Percentiles rank a stretch among this genome's conserved stretches.
These are phyloP conservation scores for Eucalyptus sideroxylon DNA, from an alignment of 345 rosid genomes.

Conservation along the genomic window DNA sequence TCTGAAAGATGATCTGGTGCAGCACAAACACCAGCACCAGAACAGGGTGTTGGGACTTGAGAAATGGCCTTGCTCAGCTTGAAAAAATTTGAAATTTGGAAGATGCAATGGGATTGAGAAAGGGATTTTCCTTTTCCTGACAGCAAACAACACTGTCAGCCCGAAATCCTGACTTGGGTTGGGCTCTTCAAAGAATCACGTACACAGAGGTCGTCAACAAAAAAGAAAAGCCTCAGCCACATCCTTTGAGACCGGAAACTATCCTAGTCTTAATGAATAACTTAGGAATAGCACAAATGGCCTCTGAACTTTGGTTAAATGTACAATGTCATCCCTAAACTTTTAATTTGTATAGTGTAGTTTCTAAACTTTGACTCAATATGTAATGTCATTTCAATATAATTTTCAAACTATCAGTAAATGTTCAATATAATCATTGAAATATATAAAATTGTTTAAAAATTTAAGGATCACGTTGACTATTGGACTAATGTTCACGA, in stretches of 20 bases:
- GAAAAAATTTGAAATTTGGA: not conserved
- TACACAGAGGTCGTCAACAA: not conserved
- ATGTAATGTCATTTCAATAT: not conserved
- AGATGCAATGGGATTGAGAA: not conserved
- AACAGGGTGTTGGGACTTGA: not conserved
- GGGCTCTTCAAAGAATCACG: not conserved
- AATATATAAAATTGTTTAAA: not conserved
- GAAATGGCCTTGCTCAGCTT: not conserved
- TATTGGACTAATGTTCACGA: fast-evolving
- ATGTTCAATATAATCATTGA: not conserved
- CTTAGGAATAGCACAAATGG: too few species aligned
- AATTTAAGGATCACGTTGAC: fast-evolving
- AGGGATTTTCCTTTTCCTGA: not conserved
- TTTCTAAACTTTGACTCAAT: too few species aligned
- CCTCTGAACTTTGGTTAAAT: too few species aligned
- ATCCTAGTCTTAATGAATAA: not conserved
- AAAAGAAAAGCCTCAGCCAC: not conserved
- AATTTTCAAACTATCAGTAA: fast-evolving
- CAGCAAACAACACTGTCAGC: not conserved
- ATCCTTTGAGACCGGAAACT: not conserved
- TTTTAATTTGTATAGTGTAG: fast-evolving
- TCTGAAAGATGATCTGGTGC: not conserved
- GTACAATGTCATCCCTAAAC: fast-evolving
- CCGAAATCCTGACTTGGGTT: not conserved
- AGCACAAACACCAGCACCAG: not conserved